Base-by-base conservation (phyloP, 352 stramenopile genomes). In the Phytopythium mirpurense region DNA sequence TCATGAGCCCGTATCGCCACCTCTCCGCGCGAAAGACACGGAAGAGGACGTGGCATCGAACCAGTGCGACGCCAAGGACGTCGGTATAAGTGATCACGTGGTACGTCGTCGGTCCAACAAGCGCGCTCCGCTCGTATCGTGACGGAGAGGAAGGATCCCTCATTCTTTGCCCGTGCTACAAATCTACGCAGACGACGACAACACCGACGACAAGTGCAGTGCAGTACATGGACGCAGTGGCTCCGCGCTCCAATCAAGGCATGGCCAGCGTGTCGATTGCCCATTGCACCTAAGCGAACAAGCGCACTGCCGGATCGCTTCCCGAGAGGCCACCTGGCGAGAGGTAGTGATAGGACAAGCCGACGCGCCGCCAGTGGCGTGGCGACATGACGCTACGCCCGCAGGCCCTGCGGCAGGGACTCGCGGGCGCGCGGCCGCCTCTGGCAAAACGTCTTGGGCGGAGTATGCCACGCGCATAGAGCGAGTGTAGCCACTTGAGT, bases 401-500 rank as follows among this genome's bases (percentile, higher is more conserved):
- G 7, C 29, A 32, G 32, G 32, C 32, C 14, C 32, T 36, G 32
- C 32, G 9, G n/a, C n/a, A n/a, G n/a, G n/a, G n/a, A n/a, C n/a
- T n/a, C n/a, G n/a, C n/a, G n/a, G n/a, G n/a, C n/a, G 34, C 34
- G 11, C n/a, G 34, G 34, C 34, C 11, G 34, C 34, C 34, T 8
- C 34, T 3, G 32, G 32, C 9, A 3, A 44, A 44, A 9, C 38
- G 9, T 44, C 38, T 44, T 44, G 38, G 19, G 1, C 38, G 6
- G n/a, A 44, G 38, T 27, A 44, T 44, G 38, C n/a, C n/a, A n/a
- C n/a, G n/a, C n/a, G n/a, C n/a, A n/a, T n/a, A n/a, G n/a, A 32
- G 29, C 29, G 29, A 32, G 29, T 51, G 44, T 51, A 51, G 44
- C 44, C 44, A 51, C 44, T 51, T 51, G 44, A 27, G 27, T n/a